Evolutionary conservation across 805 yeast genomes (phyloP).

Genomic region (Cyberlindnera mycetangii): DNA sequence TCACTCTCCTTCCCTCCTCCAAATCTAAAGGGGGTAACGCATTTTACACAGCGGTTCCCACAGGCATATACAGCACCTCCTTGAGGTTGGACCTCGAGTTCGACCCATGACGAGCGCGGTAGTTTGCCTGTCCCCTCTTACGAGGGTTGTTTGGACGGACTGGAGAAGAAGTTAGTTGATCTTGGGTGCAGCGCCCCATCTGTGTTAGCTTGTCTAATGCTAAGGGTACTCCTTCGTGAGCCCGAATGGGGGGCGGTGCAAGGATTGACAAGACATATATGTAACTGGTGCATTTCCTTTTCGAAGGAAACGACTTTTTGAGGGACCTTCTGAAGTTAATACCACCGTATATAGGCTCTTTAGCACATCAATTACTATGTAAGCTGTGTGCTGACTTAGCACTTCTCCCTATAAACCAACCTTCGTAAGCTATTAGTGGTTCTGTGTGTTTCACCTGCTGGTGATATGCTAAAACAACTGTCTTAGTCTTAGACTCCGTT

Average conservation of each 20-base stretch:
- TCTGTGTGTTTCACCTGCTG: not conserved
- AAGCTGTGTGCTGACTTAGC: too few relatives aligned
- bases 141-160: conserved; percentile 42
- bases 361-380: too few relatives aligned
- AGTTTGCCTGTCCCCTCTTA: conserved; percentile 33
- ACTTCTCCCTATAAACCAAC: too few relatives aligned
- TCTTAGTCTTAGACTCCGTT: not conserved
- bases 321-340: too few relatives aligned
- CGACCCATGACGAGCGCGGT: conserved; percentile 70
- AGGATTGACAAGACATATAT: conserved; percentile 41
- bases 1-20: conserved; percentile 1
- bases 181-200: conserved; percentile 76
- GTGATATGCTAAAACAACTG: not conserved
- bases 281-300: not conserved
- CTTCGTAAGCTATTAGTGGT: not conserved
- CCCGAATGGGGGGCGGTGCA: conserved; percentile 68
- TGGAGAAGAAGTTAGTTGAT: conserved; percentile 59
- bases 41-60: conserved; percentile 59
- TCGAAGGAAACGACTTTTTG: too few relatives aligned
- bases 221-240: conserved; percentile 74
- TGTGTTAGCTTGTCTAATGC: conserved; percentile 44
- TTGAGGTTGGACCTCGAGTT: conserved; percentile 67
- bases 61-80: conserved; percentile 58
- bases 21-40: conserved; percentile 38
- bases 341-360: too few relatives aligned